Conservation (phyloP, 2,329 filamentous ascomycete genomes). For the Alternaria metachromatica region DNA sequence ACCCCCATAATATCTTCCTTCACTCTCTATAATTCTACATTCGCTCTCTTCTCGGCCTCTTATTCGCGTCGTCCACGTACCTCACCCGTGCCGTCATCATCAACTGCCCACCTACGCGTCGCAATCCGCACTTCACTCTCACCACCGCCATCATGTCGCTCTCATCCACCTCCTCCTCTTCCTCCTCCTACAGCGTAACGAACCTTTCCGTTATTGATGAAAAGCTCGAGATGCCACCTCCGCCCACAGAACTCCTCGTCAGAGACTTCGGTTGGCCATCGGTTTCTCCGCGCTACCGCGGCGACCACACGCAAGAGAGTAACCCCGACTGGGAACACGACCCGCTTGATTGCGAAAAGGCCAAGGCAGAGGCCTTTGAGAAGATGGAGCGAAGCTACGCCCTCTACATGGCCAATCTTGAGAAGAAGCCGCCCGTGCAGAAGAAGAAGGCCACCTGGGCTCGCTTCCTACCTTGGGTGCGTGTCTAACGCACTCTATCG, state of each 20-base stretch:
- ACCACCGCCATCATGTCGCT: conserved; percentile 13
- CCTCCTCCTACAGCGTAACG: conserved; percentile 13
- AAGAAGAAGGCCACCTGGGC: conserved; percentile 31
- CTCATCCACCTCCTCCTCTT: conserved; percentile 7
- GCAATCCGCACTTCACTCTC: conserved; percentile 1
- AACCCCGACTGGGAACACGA: conserved; percentile 35
- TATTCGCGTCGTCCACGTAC: not conserved
- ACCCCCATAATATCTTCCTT: not conserved
- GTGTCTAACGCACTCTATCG: not conserved
- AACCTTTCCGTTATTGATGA: conserved; percentile 21
- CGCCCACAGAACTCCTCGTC: conserved; percentile 16
- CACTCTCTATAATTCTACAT: not conserved
- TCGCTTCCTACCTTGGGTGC: conserved; percentile 26
- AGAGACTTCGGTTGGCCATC: conserved; percentile 34
- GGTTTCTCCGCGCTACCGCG: conserved; percentile 30
- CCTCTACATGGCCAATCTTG: conserved; percentile 32
- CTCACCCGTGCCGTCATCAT: conserved; percentile 3
- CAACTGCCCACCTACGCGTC: conserved; percentile 5
- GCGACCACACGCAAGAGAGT: conserved; percentile 36
- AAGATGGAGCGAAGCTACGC: conserved; percentile 34
- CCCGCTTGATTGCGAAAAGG: conserved; percentile 28
- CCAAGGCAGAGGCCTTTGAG: conserved; percentile 28
- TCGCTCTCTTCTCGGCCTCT: not conserved
- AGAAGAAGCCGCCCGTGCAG: conserved; percentile 12
- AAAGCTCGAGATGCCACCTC: conserved; percentile 11